phyloP scores from a whole-genome alignment of 1,284 basidiomycete species.

The Chalciporus piperatoides region DNA sequence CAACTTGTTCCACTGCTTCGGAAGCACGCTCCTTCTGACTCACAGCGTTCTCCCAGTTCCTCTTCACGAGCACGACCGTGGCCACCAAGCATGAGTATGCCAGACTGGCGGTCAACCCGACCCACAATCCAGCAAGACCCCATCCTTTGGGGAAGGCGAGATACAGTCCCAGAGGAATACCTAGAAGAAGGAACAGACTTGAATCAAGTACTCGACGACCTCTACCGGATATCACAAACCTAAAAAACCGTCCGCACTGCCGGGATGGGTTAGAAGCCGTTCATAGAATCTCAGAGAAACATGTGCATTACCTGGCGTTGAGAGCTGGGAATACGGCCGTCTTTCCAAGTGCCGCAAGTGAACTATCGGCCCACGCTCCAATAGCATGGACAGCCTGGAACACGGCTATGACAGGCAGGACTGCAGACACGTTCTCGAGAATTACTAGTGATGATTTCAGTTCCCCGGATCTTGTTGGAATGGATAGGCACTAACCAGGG shows the following conservation, averaged over 20 bases:
- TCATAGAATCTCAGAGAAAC: neutral
- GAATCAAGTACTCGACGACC: neutral
- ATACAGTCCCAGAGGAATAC: conserved; percentile 30
- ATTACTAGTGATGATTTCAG: conserved; percentile 12
- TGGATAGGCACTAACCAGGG: conserved; percentile 15
- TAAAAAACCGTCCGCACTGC: neutral
- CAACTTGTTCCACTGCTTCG: neutral
- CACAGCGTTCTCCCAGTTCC: conserved; percentile 15
- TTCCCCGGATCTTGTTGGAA: neutral
- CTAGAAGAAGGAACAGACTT: conserved; percentile 7
- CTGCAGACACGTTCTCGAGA: conserved; percentile 15
- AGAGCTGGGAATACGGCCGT: conserved; percentile 25
- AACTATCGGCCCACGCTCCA: conserved; percentile 23
- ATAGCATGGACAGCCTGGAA: conserved; percentile 26
- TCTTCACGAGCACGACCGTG: conserved; percentile 18
- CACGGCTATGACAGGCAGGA: conserved; percentile 23
- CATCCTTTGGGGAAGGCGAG: conserved; percentile 22
- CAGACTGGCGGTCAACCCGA: conserved; percentile 24
- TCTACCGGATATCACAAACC: conserved; percentile 15
- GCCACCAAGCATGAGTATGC: conserved; percentile 21
- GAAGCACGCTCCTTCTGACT: neutral
- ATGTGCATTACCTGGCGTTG: conserved; percentile 20
- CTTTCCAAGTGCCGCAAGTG: conserved; percentile 26
- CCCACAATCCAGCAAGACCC: conserved; percentile 29
- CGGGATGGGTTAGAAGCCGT: neutral